phyloP scores from a whole-genome alignment of 306 rosid genomes.

The Boehmeria nivea region DNA sequence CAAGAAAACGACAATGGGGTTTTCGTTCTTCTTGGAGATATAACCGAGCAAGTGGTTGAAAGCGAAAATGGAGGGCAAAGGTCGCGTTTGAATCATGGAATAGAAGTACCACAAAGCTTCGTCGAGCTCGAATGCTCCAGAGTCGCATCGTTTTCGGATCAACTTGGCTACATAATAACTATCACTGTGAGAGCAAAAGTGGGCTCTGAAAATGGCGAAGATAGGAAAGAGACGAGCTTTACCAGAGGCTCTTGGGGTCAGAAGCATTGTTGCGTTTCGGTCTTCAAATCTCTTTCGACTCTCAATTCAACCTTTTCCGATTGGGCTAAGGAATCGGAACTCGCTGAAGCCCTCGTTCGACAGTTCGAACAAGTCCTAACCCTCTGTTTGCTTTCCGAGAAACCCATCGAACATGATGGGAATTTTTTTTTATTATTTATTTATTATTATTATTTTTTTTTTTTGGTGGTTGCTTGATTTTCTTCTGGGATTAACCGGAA shows the following conservation, averaged over 20 bases:
- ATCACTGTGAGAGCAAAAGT: neutral
- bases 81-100: conserved; percentile 1
- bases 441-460: too few relatives aligned
- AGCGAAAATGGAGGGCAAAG: neutral
- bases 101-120: conserved; percentile 12
- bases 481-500: too few relatives aligned
- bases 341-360: too few relatives aligned
- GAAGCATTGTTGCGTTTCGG: too few relatives aligned
- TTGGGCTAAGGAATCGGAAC: too few relatives aligned
- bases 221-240: neutral
- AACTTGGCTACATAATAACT: neutral
- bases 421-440: too few relatives aligned
- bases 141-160: neutral
- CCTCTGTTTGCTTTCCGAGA: too few relatives aligned
- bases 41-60: conserved; percentile 6
- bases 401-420: too few relatives aligned
- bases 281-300: too few relatives aligned
- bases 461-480: too few relatives aligned
- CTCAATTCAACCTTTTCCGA: too few relatives aligned
- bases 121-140: neutral
- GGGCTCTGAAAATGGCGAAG: neutral
- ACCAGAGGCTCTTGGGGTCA: neutral
- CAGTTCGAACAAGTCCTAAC: too few relatives aligned
- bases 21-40: conserved; percentile 7
- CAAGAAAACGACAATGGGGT: neutral